A percentile compares a stretch with the other conserved stretches of the same genome.
Conservation (phyloP, 345 rosid species). For the Rhizophora mangle region DNA sequence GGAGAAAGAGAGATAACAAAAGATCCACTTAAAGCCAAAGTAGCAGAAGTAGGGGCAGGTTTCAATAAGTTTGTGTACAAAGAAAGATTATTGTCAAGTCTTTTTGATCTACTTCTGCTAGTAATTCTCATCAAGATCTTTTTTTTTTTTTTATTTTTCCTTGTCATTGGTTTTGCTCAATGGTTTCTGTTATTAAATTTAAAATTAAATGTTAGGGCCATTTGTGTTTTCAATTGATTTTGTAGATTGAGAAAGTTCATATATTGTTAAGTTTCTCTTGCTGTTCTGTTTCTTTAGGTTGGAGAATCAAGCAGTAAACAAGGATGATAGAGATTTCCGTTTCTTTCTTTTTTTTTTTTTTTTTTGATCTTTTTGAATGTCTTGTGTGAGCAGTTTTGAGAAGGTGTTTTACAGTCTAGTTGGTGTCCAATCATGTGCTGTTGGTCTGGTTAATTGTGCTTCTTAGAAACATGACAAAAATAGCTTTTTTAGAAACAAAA, state of each 20-base stretch:
- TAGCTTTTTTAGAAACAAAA: background rate
- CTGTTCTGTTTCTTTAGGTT: no score
- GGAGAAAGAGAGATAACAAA: conserved; percentile 60
- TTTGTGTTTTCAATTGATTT: background rate
- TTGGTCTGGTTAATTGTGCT: background rate
- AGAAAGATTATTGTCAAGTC: conserved; percentile 5
- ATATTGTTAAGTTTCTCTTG: background rate
- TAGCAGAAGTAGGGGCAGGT: conserved; percentile 28
- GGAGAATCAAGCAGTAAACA: no score
- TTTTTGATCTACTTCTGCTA: conserved; percentile 46
- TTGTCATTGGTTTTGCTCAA: background rate
- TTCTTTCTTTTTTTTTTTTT: background rate
- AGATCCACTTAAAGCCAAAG: conserved; percentile 10
- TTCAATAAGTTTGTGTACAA: background rate
- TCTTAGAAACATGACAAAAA: no score
- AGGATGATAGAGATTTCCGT: no score
- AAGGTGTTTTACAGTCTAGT: background rate
- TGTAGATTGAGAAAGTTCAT: no score
- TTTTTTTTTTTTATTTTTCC: background rate
- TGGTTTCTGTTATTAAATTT: background rate
- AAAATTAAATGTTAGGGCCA: background rate
- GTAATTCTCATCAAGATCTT: conserved; percentile 26
- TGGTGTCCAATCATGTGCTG: conserved; percentile 1
- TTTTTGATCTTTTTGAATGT: background rate
- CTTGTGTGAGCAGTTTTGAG: background rate